Evolutionary conservation across 169 alveolate genomes (phyloP).

Genomic region (Eimeria sp.): DNA sequence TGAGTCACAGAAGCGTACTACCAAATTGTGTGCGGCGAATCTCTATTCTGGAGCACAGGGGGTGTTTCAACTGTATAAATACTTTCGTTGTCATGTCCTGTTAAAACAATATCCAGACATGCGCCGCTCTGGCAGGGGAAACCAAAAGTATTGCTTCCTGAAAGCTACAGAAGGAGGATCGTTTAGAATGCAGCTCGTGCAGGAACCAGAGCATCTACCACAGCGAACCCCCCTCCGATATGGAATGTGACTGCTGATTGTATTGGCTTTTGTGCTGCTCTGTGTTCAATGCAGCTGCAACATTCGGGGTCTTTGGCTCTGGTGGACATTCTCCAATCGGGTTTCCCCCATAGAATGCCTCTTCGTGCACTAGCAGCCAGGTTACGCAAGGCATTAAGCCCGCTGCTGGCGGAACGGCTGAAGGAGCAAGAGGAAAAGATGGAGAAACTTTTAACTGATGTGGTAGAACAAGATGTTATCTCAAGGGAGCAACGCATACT

Average conservation of each 20-base stretch:
- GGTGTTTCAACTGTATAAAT: too few species aligned
- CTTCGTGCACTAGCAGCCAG: slow-evolving; percentile 20
- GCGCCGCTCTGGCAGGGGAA: too few species aligned
- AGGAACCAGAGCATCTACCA: too few species aligned
- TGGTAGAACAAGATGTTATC: not conserved
- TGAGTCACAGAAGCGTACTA: too few species aligned
- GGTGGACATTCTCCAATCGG: slow-evolving; percentile 43
- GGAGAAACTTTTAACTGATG: not conserved
- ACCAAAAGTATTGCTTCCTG: too few species aligned
- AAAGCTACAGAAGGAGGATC: too few species aligned
- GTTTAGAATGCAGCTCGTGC: too few species aligned
- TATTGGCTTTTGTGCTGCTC: not conserved
- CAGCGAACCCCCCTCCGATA: too few species aligned
- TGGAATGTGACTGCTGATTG: not conserved
- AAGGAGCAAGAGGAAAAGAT: slow-evolving; percentile 20
- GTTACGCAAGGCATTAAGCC: not conserved
- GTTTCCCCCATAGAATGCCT: slow-evolving; percentile 75
- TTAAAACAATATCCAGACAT: too few species aligned
- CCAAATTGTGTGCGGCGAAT: too few species aligned
- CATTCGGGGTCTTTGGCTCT: slow-evolving; percentile 68
- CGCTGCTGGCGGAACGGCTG: not conserved
- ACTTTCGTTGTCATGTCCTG: too few species aligned
- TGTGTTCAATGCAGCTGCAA: not conserved
- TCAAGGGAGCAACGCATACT: not conserved
- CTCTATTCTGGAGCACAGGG: too few species aligned